phyloP scores from a whole-genome alignment of 768 basidiomycete genomes.

The Panus rudis region DNA sequence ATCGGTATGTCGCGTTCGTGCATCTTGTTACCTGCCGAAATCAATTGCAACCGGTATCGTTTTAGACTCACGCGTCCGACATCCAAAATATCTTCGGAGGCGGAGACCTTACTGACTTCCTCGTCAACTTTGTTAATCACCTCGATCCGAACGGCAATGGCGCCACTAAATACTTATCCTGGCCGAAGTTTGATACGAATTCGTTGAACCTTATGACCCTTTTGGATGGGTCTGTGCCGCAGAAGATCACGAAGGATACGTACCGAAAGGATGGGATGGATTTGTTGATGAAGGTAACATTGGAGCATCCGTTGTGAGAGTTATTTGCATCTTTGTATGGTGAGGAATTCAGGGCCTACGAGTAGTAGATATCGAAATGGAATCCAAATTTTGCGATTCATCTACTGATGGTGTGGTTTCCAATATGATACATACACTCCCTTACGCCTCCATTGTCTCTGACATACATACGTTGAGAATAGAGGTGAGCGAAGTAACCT shows the following conservation, averaged over 20 bases:
- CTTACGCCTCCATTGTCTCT: too few relatives aligned
- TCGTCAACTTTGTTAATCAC: slow-evolving; percentile 36
- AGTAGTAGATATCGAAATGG: too few relatives aligned
- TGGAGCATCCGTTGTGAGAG: slow-evolving; percentile 5
- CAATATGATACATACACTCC: too few relatives aligned
- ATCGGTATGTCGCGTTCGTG: background rate
- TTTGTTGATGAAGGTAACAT: slow-evolving; percentile 2
- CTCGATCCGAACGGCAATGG: slow-evolving; percentile 42
- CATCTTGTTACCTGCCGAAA: background rate
- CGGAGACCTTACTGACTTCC: slow-evolving; percentile 38
- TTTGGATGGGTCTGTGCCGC: slow-evolving; percentile 5
- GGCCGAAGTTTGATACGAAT: slow-evolving; percentile 34
- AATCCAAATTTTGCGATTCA: too few relatives aligned
- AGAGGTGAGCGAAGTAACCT: too few relatives aligned
- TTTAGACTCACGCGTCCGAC: slow-evolving; percentile 38
- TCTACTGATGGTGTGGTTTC: too few relatives aligned
- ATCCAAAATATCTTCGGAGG: slow-evolving; percentile 34
- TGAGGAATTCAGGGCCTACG: too few relatives aligned
- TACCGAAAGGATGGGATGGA: slow-evolving; percentile 4
- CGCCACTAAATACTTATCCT: slow-evolving; percentile 26
- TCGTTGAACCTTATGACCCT: slow-evolving; percentile 4
- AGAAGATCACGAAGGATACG: slow-evolving; percentile 2
- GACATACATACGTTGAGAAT: too few relatives aligned
- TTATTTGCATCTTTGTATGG: too few relatives aligned
- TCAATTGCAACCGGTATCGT: background rate